Conservation (phyloP, 1,284 basidiomycete species). For the Cryptococcus sp. region DNA sequence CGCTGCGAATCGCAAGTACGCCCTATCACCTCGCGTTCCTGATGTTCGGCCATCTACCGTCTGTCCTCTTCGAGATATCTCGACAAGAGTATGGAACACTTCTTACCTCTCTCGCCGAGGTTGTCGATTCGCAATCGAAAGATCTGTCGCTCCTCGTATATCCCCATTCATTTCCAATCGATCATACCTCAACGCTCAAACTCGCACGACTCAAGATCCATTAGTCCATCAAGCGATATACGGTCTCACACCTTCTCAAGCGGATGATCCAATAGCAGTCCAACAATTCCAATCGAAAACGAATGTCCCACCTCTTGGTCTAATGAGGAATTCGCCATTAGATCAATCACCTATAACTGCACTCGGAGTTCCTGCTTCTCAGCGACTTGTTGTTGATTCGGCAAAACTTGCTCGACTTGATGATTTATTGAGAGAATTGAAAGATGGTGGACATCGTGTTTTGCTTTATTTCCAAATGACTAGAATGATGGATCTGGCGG, state of each 20-base stretch:
- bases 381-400: slow-evolving; percentile 94
- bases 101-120: slow-evolving; percentile 76
- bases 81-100: slow-evolving; percentile 59
- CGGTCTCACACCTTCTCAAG: slow-evolving; percentile 69
- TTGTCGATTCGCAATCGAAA: slow-evolving; percentile 75
- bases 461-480: slow-evolving; percentile 99
- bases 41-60: slow-evolving; percentile 4
- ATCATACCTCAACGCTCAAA: slow-evolving; percentile 70
- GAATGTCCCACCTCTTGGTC: slow-evolving; percentile 59
- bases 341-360: slow-evolving; percentile 77
- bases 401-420: slow-evolving; percentile 93
- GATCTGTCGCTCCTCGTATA: slow-evolving; percentile 80
- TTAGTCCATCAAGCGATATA: slow-evolving; percentile 73
- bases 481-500: slow-evolving; percentile 99
- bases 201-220: slow-evolving; percentile 53
- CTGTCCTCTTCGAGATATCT: slow-evolving; percentile 54
- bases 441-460: slow-evolving; percentile 88
- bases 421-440: slow-evolving; percentile 81
- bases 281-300: slow-evolving; percentile 51
- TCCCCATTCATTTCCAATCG: slow-evolving; percentile 69
- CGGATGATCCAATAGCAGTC: slow-evolving; percentile 61
- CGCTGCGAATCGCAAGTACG: slow-evolving; percentile 49
- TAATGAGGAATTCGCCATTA: slow-evolving; percentile 63
- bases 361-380: slow-evolving; percentile 93
- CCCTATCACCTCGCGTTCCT: slow-evolving; percentile 47